These are phyloP conservation scores for Drechslerella dactyloides DNA, from an alignment of 2,329 filamentous ascomycete species.

Conservation along the genomic window DNA sequence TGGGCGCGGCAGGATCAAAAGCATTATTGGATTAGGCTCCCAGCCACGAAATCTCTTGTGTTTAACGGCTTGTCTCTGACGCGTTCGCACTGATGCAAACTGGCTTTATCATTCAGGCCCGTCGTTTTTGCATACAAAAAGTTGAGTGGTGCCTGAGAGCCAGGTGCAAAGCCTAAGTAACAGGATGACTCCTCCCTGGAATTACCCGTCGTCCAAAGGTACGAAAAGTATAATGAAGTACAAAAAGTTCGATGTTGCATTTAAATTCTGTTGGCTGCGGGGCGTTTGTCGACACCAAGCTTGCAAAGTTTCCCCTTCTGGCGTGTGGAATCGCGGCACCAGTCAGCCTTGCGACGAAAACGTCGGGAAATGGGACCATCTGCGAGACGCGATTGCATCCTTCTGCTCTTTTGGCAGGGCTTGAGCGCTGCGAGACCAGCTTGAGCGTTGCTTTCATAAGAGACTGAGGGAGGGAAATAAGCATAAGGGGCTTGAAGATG, in stretches of 20 bases:
- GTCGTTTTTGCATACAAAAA: background rate
- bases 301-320: background rate
- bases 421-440: too few relatives aligned
- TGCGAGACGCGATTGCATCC: background rate
- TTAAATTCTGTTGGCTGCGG: background rate
- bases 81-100: too few relatives aligned
- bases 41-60: too few relatives aligned
- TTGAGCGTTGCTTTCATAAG: too few relatives aligned
- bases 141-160: background rate
- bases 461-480: too few relatives aligned
- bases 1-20: too few relatives aligned
- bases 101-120: background rate
- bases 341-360: slow-evolving; percentile 7
- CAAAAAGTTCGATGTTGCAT: background rate
- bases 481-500: too few relatives aligned
- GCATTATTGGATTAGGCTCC: too few relatives aligned
- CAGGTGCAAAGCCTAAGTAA: background rate
- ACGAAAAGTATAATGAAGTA: slow-evolving; percentile 2
- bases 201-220: background rate
- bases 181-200: background rate
- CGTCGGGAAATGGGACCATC: background rate
- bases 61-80: too few relatives aligned
- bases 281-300: background rate
- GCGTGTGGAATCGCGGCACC: background rate
- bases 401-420: background rate